Base-by-base conservation (phyloP, 2,329 filamentous ascomycete species). In the Monilinia vaccinii-corymbosi region DNA sequence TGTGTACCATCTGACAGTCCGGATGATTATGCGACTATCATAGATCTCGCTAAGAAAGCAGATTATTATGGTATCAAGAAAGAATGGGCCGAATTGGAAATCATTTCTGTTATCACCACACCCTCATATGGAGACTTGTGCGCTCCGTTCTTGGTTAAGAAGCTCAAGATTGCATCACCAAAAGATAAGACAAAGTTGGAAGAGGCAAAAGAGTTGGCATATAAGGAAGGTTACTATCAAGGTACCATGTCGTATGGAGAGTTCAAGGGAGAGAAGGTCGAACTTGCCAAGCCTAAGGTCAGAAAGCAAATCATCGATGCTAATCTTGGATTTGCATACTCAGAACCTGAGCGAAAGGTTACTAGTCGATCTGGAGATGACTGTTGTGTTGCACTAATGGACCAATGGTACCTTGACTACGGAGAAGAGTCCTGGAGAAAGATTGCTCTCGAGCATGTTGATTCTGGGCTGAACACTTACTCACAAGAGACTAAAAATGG, bases 351-450 rank as follows among this genome's bases (percentile, higher is more conserved):
- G 74, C 87, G 88, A 68, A 84, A 88, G 74, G 94, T 97, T 66
- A 84, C 95, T 62, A 93, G 88, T 71, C 83, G 94, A 74, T 95
- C 89, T 67, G 90, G 87, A 32, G 93, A 97, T 71, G 90, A 95
- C 67, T 97, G 94, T 72, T 91, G 96, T 61, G 93, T 94, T 62
- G 89, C 91, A 34, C 86, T 93, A 66, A 85, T 97, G 71, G 93
- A 97, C 69, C 94, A 99, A 75, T 99, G 94, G 92, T 99, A 96
- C 76, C 79, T 99, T 69, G 93, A 97, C 76, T 99, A 99, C 71
- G 94, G 94, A 63, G 89, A 92, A 75, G 89, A 90, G 47, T 81
- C 86, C 53, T 97, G 94, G 94, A 89, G 89, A 71, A 77, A 88
- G 64, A 79, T 82, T 47, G 90, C 88, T 16, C 78, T 92, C 58